Evolutionary conservation across 257 asterid genomes (phyloP).

Genomic region (Verbena officinalis): DNA sequence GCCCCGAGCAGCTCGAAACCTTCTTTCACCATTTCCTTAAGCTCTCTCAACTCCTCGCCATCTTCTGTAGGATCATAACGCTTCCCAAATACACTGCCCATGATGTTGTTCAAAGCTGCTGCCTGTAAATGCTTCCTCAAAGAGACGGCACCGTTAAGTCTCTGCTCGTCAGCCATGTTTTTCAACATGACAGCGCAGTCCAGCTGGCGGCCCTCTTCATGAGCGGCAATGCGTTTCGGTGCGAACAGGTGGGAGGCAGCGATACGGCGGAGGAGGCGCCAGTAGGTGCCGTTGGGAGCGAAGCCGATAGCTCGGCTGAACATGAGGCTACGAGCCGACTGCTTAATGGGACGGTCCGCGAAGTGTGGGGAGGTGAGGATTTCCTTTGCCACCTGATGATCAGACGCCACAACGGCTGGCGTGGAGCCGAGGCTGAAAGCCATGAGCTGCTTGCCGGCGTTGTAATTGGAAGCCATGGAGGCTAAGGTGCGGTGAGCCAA

Average conservation of each 20-base stretch:
- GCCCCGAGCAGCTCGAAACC: constrained; percentile 67
- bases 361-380: constrained; percentile 49
- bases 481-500: constrained; percentile 60
- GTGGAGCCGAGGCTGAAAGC: constrained; percentile 74
- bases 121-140: constrained; percentile 45
- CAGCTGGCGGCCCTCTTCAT: constrained; percentile 31
- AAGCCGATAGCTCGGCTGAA: constrained; percentile 76
- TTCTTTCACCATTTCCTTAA: constrained; percentile 53
- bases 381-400: constrained; percentile 52
- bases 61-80: constrained; percentile 34
- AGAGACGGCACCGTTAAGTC: constrained; percentile 20
- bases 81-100: constrained; percentile 66
- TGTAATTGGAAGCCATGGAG: constrained; percentile 34
- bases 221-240: constrained; percentile 50
- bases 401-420: constrained; percentile 57
- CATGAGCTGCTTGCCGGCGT: constrained; percentile 55
- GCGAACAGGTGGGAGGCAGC: constrained; percentile 67
- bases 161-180: constrained; percentile 27
- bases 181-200: constrained; percentile 40
- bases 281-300: constrained; percentile 69
- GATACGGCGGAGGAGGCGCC: constrained; percentile 70
- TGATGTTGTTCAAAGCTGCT: constrained; percentile 54
- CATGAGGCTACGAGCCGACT: constrained; percentile 61
- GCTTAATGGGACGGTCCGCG: constrained; percentile 70
- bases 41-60: constrained; percentile 36